Conservation (phyloP, 305 asterid species). For the Petunia hybrid region DNA sequence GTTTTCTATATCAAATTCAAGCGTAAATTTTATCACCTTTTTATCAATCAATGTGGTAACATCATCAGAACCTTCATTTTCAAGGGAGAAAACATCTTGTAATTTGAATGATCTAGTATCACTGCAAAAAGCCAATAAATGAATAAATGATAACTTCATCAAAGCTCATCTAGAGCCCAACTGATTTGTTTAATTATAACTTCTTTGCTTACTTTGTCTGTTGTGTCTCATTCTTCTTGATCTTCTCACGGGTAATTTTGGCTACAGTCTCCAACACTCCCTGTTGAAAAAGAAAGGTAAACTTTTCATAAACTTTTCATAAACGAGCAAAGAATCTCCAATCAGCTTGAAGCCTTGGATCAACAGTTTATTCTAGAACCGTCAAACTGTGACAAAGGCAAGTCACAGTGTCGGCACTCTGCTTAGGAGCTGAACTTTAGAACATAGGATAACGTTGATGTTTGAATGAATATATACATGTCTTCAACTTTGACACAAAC, state of each 20-base stretch:
- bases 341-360: constrained; percentile 22
- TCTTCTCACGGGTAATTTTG: constrained; percentile 82
- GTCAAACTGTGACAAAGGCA: constrained; percentile 23
- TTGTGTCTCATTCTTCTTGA: constrained; percentile 80
- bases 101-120: constrained; percentile 76
- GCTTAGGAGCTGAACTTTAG: not conserved
- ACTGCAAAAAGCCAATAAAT: constrained; percentile 45
- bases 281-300: constrained; percentile 50
- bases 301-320: constrained; percentile 36
- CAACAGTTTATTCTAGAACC: constrained; percentile 21
- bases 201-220: constrained; percentile 72
- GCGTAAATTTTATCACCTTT: constrained; percentile 52
- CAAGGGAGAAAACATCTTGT: constrained; percentile 80
- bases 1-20: constrained; percentile 29
- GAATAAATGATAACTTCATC: not conserved
- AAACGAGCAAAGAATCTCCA: not conserved
- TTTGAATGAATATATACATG: constrained; percentile 15
- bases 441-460: not conserved
- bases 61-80: constrained; percentile 80
- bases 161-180: not conserved
- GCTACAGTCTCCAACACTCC: constrained; percentile 96
- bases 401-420: not conserved
- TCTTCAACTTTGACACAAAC: not conserved
- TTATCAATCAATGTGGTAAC: constrained; percentile 77
- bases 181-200: not conserved